Conservation (phyloP, 2,329 filamentous ascomycete species). For the Trichophyton benhamiae region DNA sequence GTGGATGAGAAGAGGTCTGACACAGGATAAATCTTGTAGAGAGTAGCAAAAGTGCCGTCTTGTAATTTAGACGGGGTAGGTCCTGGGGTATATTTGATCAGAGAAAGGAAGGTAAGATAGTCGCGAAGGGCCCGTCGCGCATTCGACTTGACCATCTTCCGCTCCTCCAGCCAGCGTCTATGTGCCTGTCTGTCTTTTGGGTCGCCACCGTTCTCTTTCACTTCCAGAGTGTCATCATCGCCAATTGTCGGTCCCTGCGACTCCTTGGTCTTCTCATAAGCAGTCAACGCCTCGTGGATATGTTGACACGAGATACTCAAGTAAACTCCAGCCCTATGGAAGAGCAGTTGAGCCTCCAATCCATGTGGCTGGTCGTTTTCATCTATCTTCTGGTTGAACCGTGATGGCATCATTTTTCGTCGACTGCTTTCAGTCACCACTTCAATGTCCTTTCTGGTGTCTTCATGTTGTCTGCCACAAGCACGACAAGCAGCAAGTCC, state of each 20-base stretch:
- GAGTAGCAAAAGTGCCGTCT: conserved; percentile 27
- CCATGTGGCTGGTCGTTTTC: conserved; percentile 61
- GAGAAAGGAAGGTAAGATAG: conserved; percentile 57
- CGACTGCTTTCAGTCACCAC: conserved; percentile 32
- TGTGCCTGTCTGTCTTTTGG: conserved; percentile 35
- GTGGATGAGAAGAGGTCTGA: conserved; percentile 59
- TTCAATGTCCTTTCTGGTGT: conserved; percentile 41
- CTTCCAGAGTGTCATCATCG: background rate
- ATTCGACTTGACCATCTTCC: conserved; percentile 58
- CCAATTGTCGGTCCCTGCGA: background rate
- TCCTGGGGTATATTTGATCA: conserved; percentile 68
- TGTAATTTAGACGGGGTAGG: conserved; percentile 40
- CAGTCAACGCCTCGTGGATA: conserved; percentile 42
- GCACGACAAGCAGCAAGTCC: conserved; percentile 48
- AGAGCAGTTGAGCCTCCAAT: conserved; percentile 60
- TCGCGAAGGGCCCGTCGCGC: conserved; percentile 67
- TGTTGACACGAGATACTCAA: conserved; percentile 57
- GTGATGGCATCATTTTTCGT: conserved; percentile 25
- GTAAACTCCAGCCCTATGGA: conserved; percentile 62
- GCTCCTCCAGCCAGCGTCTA: conserved; percentile 42
- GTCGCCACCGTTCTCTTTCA: conserved; percentile 6
- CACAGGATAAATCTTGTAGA: conserved; percentile 38
- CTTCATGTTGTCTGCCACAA: conserved; percentile 41
- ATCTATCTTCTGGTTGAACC: conserved; percentile 40
- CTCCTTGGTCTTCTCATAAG: conserved; percentile 9